phyloP scores from a whole-genome alignment of 2,329 filamentous ascomycete genomes.

The Gyromitra esculenta region DNA sequence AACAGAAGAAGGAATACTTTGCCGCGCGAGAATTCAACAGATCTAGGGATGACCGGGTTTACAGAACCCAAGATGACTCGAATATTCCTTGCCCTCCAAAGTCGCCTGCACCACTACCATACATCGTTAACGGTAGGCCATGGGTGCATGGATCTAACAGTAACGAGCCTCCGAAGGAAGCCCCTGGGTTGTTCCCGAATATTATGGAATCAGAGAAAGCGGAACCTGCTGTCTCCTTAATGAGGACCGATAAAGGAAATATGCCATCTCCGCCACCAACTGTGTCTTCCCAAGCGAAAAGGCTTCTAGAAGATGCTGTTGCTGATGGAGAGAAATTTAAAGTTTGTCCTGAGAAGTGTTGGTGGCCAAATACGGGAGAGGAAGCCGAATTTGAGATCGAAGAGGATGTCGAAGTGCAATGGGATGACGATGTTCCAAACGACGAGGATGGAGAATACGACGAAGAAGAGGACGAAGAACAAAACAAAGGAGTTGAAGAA shows the following conservation, averaged over 20 bases:
- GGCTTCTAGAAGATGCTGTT: conserved; percentile 45
- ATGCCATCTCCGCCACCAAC: conserved; percentile 45
- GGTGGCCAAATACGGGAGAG: conserved; percentile 35
- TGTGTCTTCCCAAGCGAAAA: conserved; percentile 47
- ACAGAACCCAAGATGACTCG: conserved; percentile 27
- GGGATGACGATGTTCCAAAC: conserved; percentile 43
- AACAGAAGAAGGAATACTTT: conserved; percentile 52
- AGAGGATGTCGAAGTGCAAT: conserved; percentile 40
- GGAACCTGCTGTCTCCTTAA: background rate
- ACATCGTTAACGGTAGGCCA: conserved; percentile 45
- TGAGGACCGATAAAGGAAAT: conserved; percentile 12
- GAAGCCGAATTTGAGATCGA: conserved; percentile 38
- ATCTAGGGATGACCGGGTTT: conserved; percentile 24
- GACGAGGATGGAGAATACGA: conserved; percentile 52
- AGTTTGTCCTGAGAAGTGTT: conserved; percentile 29
- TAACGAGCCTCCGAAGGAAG: conserved; percentile 39
- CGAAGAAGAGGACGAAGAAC: conserved; percentile 54
- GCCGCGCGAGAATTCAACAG: conserved; percentile 47
- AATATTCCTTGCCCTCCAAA: conserved; percentile 28
- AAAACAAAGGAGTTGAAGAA: conserved; percentile 27
- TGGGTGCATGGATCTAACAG: conserved; percentile 49
- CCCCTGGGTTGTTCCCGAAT: conserved; percentile 43
- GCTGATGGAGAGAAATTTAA: conserved; percentile 34
- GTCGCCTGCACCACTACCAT: conserved; percentile 35
- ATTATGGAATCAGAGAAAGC: conserved; percentile 27